A percentile compares a stretch with the other conserved stretches of the same genome.
These are phyloP conservation scores for Wallacemonas sp. DNA, from an alignment of 208 protist species.

Conservation along the genomic window DNA sequence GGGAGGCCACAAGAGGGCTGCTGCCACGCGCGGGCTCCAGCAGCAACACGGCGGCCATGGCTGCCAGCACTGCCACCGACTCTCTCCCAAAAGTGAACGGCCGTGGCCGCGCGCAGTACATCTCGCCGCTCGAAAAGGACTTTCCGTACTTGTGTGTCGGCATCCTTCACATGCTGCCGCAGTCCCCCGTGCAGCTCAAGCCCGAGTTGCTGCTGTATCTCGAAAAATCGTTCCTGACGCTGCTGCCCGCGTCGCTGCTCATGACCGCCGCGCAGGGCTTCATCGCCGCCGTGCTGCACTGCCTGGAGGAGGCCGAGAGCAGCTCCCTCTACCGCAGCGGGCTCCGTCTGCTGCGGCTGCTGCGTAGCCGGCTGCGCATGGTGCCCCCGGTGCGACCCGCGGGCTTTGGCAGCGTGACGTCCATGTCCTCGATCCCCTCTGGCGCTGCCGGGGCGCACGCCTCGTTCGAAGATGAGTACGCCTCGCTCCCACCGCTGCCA, in stretches of 20 bases:
- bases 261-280: conserved; percentile 37
- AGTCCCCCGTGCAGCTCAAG: conserved; percentile 37
- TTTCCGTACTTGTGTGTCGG: conserved; percentile 16
- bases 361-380: conserved; percentile 8
- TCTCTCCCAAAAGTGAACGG: too few relatives aligned
- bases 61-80: not conserved
- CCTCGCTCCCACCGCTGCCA: not conserved
- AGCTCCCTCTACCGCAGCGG: conserved; percentile 50
- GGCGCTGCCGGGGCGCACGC: conserved; percentile 14
- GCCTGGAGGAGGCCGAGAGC: conserved; percentile 61
- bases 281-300: conserved; percentile 40
- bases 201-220: conserved; percentile 34
- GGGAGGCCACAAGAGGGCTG: not conserved
- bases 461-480: conserved; percentile 19
- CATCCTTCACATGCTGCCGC: conserved; percentile 44
- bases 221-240: conserved; percentile 26
- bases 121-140: conserved; percentile 17
- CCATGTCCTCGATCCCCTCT: not conserved
- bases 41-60: too few relatives aligned
- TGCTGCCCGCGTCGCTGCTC: conserved; percentile 22
- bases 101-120: conserved; percentile 7
- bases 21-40: not conserved
- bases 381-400: not conserved
- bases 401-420: not conserved
- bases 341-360: conserved; percentile 32